phyloP scores from a whole-genome alignment of 768 basidiomycete species.

The Podaxis sp. region DNA sequence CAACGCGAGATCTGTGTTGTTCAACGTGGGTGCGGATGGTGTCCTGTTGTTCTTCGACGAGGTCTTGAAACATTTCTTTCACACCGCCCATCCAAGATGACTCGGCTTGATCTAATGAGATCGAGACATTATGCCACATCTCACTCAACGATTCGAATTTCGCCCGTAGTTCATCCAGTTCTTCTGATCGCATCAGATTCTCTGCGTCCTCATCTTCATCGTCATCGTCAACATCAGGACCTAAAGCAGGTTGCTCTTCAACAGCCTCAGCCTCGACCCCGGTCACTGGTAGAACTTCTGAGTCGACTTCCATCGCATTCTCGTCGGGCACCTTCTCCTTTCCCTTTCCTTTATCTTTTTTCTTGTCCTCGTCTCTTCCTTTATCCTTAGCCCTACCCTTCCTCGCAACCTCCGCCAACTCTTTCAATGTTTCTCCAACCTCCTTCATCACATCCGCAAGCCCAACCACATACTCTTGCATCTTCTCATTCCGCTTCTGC shows the following conservation, averaged over 20 bases:
- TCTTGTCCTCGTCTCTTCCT: constrained; percentile 6
- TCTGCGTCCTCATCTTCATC: background rate
- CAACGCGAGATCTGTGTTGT: background rate
- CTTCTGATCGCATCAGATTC: background rate
- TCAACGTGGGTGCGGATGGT: background rate
- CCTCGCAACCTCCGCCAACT: constrained; percentile 15
- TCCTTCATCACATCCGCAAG: constrained; percentile 18
- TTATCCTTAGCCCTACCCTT: background rate
- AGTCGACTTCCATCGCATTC: constrained; percentile 3
- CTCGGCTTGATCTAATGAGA: constrained; percentile 3
- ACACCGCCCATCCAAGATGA: background rate
- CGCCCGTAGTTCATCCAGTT: background rate
- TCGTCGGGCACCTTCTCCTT: constrained; percentile 10
- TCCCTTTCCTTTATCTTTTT: constrained; percentile 10
- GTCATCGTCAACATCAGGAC: background rate
- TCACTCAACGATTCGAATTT: background rate
- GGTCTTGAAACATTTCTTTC: constrained; percentile 4
- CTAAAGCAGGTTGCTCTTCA: background rate
- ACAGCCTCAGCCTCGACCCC: background rate
- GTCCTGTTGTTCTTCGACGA: background rate
- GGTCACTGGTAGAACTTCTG: background rate
- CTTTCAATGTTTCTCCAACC: constrained; percentile 15
- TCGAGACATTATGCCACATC: background rate
- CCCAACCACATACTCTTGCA: constrained; percentile 13
- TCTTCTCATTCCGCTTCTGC: constrained; percentile 14